Evolutionary conservation across 1,284 basidiomycete species (phyloP).

Genomic region (Ceratobasidium sp.): DNA sequence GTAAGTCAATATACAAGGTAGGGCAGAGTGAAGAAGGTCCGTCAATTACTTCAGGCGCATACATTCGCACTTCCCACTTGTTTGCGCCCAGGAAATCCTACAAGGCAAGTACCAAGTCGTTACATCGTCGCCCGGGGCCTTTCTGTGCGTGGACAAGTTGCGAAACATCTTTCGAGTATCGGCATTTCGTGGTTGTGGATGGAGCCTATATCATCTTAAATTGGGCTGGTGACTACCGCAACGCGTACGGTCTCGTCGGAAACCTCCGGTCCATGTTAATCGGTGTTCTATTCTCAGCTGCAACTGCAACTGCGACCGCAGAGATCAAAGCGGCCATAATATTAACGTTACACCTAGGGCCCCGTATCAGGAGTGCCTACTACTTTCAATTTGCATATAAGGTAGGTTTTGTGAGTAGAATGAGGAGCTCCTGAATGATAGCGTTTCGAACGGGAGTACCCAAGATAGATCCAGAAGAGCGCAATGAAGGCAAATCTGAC

Average conservation of each 20-base stretch:
- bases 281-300: background rate
- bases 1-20: background rate
- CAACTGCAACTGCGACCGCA: slow-evolving; percentile 13
- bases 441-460: too few species aligned
- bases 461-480: too few species aligned
- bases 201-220: slow-evolving; percentile 10
- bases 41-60: background rate
- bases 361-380: too few species aligned
- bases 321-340: background rate
- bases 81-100: background rate
- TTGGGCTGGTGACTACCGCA: slow-evolving; percentile 2
- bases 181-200: slow-evolving; percentile 13
- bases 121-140: slow-evolving; percentile 13
- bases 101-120: slow-evolving; percentile 17
- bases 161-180: background rate
- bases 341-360: slow-evolving; percentile 5
- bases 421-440: too few species aligned
- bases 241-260: background rate
- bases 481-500: too few species aligned
- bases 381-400: too few species aligned
- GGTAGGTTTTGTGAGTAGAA: too few species aligned
- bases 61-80: background rate
- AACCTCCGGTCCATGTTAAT: background rate
- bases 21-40: background rate
- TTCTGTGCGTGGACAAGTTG: slow-evolving; percentile 1